These are phyloP conservation scores for Colletotrichum trifolii DNA, from an alignment of 2,329 filamentous ascomycete species.

Conservation along the genomic window DNA sequence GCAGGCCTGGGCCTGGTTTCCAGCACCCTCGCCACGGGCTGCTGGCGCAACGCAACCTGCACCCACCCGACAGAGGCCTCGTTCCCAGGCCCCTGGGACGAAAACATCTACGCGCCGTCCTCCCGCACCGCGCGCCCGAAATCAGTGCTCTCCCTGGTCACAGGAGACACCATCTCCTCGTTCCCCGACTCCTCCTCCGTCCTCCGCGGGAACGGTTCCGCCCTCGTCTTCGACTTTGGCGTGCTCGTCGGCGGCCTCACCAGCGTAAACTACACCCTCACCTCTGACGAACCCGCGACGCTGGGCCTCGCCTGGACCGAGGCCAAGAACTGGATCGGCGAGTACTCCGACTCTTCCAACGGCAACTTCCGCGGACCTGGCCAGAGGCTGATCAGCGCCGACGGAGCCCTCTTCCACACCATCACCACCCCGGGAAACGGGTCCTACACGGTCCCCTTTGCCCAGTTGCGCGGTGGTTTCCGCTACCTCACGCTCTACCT, in stretches of 20 bases:
- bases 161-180: conserved; percentile 43
- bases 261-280: conserved; percentile 59
- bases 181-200: conserved; percentile 42
- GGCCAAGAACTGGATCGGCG: conserved; percentile 58
- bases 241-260: conserved; percentile 67
- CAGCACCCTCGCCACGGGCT: conserved; percentile 44
- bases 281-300: conserved; percentile 42
- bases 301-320: conserved; percentile 61
- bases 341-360: conserved; percentile 60
- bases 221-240: conserved; percentile 69
- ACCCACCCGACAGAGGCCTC: conserved; percentile 58
- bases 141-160: conserved; percentile 51
- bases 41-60: conserved; percentile 68
- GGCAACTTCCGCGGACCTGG: conserved; percentile 51
- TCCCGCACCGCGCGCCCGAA: conserved; percentile 61
- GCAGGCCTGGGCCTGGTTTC: conserved; percentile 3
- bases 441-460: conserved; percentile 47
- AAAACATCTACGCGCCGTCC: conserved; percentile 65
- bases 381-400: conserved; percentile 39
- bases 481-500: conserved; percentile 62
- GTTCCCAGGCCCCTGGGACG: conserved; percentile 68
- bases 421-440: conserved; percentile 47
- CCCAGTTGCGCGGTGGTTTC: conserved; percentile 61
- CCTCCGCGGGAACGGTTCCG: conserved; percentile 57
- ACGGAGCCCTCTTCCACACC: conserved; percentile 59